Base-by-base conservation (phyloP, 164 flowering plant species). In the Santalum album region DNA sequence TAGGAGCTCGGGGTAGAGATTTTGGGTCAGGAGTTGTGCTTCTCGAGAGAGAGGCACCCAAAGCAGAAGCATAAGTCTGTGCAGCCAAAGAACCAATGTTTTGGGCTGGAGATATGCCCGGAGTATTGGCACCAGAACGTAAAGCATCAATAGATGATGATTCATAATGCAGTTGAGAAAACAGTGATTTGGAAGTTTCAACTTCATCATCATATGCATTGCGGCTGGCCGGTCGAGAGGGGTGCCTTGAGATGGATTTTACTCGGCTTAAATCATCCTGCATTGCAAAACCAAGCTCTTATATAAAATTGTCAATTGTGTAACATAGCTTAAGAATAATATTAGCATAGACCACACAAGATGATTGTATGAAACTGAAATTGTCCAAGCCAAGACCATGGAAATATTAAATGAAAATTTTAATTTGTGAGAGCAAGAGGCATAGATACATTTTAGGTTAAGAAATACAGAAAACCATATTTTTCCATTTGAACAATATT, bases 1-100 rank as follows among this genome's bases (percentile, higher is more conserved):
- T 88, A 56, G 87, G 82, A 65, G 79, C 76, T 57, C 84, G 75
- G 38, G 79, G 82, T 24, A 79, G 40, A 46, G 69, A 76, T 54
- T 79, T 92, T 55, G 86, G 84, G 51, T 88, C 96, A 52, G 90
- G 90, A 10, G 92, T 81, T 39, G 74, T 66, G 69, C 83, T 88
- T 71, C 92, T 75, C 23, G 96, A 78, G 67, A 79, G 70, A 39
- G 95, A 80, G 21, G 79, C 70, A 69, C 87, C 89, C 47, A 86
- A 51, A 55, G 90, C 79, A 62, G 96, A 72, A 49, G 85, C 85
- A 78, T 75, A 83, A 27, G 74, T 59, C 56, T 81, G 82, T 55
- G 89, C 65, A 34, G 69, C 67, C 1, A 79, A 65, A 43, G 77
- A 62, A 49, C 71, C 72, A 46, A 60, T 29, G 38, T 61, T 74